phyloP scores from a whole-genome alignment of 495 filamentous ascomycete genomes.

The Aspergillus ostianus region DNA sequence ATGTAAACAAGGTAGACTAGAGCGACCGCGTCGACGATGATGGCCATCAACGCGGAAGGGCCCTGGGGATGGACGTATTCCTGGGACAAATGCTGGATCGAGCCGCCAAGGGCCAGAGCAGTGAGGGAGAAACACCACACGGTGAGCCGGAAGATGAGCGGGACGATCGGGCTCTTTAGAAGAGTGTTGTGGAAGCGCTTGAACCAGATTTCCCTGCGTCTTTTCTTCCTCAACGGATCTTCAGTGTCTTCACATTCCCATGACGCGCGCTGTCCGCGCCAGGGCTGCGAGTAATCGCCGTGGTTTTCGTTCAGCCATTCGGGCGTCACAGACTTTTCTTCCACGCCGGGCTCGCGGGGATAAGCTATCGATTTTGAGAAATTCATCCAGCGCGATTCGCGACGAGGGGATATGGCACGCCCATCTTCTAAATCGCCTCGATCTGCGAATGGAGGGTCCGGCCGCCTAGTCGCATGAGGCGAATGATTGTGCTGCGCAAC shows the following conservation, averaged over 20 bases:
- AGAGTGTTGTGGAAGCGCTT: constrained; percentile 56
- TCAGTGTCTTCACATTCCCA: constrained; percentile 44
- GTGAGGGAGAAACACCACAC: constrained; percentile 79
- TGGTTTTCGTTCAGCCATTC: constrained; percentile 61
- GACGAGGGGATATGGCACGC: constrained; percentile 20
- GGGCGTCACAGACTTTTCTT: constrained; percentile 50
- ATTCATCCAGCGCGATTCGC: constrained; percentile 59
- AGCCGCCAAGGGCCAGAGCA: constrained; percentile 75
- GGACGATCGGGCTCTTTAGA: constrained; percentile 79
- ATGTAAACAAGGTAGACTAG: constrained; percentile 89
- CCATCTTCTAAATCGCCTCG: constrained; percentile 19
- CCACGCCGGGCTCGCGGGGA: constrained; percentile 43
- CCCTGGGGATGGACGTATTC: constrained; percentile 49
- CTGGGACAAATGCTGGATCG: constrained; percentile 64
- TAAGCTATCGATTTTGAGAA: constrained; percentile 58
- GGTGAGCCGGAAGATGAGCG: constrained; percentile 75
- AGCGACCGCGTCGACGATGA: constrained; percentile 85
- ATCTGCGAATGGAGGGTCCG: constrained; percentile 12
- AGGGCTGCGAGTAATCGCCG: constrained; percentile 55
- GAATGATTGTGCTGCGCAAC: constrained; percentile 61
- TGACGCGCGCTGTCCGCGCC: constrained; percentile 45
- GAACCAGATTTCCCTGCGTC: constrained; percentile 52
- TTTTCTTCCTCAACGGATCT: constrained; percentile 40
- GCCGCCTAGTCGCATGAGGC: constrained; percentile 41
- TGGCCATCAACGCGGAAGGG: constrained; percentile 82